Conservation (phyloP, 1,284 basidiomycete genomes). For the Tylopilus microsporus region DNA sequence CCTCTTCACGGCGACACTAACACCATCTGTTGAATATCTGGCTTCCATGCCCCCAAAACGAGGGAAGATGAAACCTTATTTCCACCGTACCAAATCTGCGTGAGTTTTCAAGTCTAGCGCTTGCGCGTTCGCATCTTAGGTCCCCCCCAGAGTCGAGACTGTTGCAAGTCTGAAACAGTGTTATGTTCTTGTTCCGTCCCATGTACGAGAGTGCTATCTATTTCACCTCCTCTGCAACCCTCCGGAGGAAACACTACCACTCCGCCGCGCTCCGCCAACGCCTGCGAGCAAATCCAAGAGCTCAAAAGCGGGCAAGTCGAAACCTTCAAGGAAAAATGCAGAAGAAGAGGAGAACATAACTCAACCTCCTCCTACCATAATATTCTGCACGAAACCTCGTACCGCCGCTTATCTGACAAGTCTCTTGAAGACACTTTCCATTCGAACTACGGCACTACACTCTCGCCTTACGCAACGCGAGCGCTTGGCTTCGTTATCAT, state of each 20-base stretch:
- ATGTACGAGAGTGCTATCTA: constrained; percentile 91
- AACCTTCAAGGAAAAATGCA: constrained; percentile 30
- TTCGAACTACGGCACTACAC: constrained; percentile 88
- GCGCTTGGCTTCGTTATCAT: constrained; percentile 74
- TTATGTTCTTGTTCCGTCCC: constrained; percentile 92
- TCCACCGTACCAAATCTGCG: constrained; percentile 79
- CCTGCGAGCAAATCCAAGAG: constrained; percentile 29
- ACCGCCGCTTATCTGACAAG: constrained; percentile 88
- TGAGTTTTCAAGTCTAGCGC: constrained; percentile 37
- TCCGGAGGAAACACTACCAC: constrained; percentile 67
- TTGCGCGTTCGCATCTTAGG: constrained; percentile 5
- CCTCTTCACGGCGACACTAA: constrained; percentile 94
- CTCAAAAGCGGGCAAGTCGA: constrained; percentile 33
- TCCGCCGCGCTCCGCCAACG: constrained; percentile 61
- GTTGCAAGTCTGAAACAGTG: constrained; percentile 80
- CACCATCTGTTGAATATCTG: constrained; percentile 79
- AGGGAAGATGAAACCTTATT: constrained; percentile 84
- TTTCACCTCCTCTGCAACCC: constrained; percentile 87
- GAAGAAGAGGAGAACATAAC: constrained; percentile 49
- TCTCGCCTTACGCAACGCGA: constrained; percentile 90
- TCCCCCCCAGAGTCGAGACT: constrained; percentile 70
- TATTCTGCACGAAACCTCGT: constrained; percentile 85
- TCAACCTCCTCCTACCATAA: constrained; percentile 88
- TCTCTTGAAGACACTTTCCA: constrained; percentile 72
- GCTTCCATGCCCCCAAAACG: constrained; percentile 69